Conservation (phyloP, 1,284 basidiomycete species). For the Ganoderma boninense region DNA sequence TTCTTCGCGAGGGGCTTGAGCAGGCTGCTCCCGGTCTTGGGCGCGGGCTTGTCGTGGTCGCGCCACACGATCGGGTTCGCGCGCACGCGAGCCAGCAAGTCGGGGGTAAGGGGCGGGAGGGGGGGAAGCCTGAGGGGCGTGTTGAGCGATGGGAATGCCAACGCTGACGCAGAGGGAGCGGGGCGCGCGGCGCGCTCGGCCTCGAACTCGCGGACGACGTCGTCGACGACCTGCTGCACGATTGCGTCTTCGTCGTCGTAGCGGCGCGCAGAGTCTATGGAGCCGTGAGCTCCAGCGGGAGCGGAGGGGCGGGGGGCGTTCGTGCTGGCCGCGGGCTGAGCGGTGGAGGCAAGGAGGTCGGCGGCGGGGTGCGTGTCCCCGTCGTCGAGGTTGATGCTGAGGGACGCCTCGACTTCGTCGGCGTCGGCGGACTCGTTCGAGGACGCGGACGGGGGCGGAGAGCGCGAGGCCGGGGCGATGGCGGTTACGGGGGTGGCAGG, state of each 20-base stretch:
- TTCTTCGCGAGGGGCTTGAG: neutral
- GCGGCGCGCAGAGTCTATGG: neutral
- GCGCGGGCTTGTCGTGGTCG: neutral
- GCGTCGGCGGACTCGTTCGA: neutral
- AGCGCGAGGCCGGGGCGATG: neutral
- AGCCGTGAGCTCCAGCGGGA: neutral
- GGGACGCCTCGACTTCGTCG: neutral
- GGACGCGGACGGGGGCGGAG: neutral
- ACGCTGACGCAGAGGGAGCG: neutral
- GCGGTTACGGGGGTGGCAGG: too few relatives aligned
- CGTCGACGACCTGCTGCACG: neutral
- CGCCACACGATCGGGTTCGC: too few relatives aligned
- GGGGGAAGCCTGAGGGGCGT: too few relatives aligned
- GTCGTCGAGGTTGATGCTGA: neutral
- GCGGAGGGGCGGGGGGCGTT: neutral
- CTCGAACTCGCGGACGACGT: neutral
- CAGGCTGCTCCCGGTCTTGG: neutral
- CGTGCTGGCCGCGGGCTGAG: neutral
- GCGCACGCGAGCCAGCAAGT: neutral
- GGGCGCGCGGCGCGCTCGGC: conserved; percentile 1
- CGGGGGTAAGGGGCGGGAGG: too few relatives aligned
- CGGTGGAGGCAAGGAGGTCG: neutral
- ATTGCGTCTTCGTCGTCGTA: neutral
- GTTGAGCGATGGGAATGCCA: too few relatives aligned
- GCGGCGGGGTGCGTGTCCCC: neutral